phyloP scores from a whole-genome alignment of 2,329 filamentous ascomycete genomes.

The Botrytis fabae region DNA sequence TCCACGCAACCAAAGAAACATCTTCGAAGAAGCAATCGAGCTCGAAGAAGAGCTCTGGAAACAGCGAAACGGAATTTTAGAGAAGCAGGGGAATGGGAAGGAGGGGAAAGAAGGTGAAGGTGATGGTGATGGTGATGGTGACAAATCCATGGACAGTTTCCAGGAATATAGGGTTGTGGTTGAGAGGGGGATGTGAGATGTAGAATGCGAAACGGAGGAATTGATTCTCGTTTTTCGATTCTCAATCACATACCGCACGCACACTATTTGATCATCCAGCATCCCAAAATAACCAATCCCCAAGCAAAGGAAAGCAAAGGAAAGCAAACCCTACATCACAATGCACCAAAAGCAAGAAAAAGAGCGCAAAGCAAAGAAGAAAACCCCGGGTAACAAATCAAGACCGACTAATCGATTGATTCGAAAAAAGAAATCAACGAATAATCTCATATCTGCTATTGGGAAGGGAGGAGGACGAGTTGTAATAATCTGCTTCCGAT shows the following conservation, averaged over 20 bases:
- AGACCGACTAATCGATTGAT: not conserved
- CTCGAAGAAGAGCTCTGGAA: conserved; percentile 55
- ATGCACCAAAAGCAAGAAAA: not conserved
- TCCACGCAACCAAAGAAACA: conserved; percentile 69
- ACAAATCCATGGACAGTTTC: conserved; percentile 29
- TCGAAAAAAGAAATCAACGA: not conserved
- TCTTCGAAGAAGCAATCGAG: conserved; percentile 66
- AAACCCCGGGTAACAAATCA: not conserved
- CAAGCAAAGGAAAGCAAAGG: not conserved
- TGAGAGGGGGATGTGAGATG: conserved; percentile 33
- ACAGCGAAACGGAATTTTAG: conserved; percentile 22
- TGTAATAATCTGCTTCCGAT: not conserved
- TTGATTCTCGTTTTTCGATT: not conserved
- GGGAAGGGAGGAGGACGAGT: rapidly evolving
- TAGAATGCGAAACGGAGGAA: not conserved
- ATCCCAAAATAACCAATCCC: not conserved
- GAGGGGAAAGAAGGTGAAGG: not conserved
- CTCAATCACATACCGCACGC: not conserved
- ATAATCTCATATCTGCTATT: not conserved
- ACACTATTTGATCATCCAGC: not conserved
- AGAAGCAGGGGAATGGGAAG: not conserved
- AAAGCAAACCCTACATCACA: too few species aligned
- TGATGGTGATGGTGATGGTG: not conserved
- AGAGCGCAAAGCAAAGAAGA: not conserved
- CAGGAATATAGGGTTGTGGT: conserved; percentile 35